phyloP scores from a whole-genome alignment of 257 asterid genomes.

The Avicennia marina region DNA sequence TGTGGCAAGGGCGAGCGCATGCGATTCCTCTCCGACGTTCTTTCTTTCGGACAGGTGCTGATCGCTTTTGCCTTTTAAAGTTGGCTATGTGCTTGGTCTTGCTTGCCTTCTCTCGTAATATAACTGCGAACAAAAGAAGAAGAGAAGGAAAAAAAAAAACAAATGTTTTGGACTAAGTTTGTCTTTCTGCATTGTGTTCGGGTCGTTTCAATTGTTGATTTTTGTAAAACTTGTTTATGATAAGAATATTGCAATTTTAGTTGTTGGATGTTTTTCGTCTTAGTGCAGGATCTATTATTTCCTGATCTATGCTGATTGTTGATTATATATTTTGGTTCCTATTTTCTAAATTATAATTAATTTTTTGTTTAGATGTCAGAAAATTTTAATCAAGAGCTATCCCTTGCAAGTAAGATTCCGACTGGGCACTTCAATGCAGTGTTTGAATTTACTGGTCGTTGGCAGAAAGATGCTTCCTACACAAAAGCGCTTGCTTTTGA shows the following conservation, averaged over 20 bases:
- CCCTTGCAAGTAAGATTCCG: slow-evolving; percentile 80
- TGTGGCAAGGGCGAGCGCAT: slow-evolving; percentile 82
- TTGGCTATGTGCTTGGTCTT: neutral
- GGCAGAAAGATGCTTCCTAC: slow-evolving; percentile 86
- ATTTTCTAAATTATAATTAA: slow-evolving; percentile 5
- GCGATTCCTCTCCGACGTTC: slow-evolving; percentile 65
- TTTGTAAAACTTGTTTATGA: neutral
- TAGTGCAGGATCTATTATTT: neutral
- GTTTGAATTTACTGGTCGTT: slow-evolving; percentile 63
- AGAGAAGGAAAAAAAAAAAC: no score
- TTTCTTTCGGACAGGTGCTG: slow-evolving; percentile 75
- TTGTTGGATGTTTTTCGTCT: neutral
- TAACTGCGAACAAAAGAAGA: no score
- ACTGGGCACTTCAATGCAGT: slow-evolving; percentile 81
- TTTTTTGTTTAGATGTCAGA: slow-evolving; percentile 69
- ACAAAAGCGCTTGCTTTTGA: slow-evolving; percentile 76
- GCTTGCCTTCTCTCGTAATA: neutral
- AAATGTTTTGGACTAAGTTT: neutral
- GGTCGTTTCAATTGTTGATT: neutral
- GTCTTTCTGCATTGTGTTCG: neutral
- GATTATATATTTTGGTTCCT: no score
- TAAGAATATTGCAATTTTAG: no score
- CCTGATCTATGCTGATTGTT: no score
- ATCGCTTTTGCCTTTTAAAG: no score
- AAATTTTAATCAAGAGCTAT: slow-evolving; percentile 74